Percentiles rank a stretch among this genome's conserved stretches.
Evolutionary conservation across 495 filamentous ascomycete genomes (phyloP).

Genomic region (Jackrogersella minutella): DNA sequence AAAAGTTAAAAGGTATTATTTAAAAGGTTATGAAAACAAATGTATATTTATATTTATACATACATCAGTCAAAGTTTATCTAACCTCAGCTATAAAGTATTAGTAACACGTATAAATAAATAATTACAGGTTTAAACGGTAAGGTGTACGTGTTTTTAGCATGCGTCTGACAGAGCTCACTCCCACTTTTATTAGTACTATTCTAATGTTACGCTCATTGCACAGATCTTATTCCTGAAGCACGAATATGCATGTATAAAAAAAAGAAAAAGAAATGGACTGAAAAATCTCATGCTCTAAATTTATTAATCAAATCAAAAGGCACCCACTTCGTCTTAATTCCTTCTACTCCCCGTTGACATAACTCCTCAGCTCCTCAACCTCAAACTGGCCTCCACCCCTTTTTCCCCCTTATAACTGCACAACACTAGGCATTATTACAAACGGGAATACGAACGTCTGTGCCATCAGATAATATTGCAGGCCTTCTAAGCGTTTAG

Average conservation of each 20-base stretch:
- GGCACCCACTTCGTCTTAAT: constrained; percentile 4
- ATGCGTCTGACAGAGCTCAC: too few species aligned
- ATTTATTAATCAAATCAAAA: constrained; percentile 2
- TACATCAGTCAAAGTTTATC: too few species aligned
- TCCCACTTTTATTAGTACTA: neutral
- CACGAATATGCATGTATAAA: neutral
- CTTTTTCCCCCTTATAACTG: constrained; percentile 21
- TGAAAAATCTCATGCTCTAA: neutral
- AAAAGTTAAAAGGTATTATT: too few species aligned
- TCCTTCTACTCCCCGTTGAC: constrained; percentile 21
- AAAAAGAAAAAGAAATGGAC: too few species aligned
- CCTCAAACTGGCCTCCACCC: constrained; percentile 36
- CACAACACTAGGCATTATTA: constrained; percentile 4
- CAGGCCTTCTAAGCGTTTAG: constrained; percentile 1
- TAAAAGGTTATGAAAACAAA: too few species aligned
- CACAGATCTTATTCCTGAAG: neutral
- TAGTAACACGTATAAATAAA: too few species aligned
- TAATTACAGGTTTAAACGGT: too few species aligned
- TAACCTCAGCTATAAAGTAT: too few species aligned
- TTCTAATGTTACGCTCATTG: neutral
- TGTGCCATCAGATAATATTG: constrained; percentile 18
- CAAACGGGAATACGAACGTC: constrained; percentile 25
- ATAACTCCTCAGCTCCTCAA: constrained; percentile 20
- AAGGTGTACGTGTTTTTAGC: neutral
- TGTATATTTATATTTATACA: too few species aligned